Evolutionary conservation across 139 green algal species (phyloP), one percentile per base, ranked within the genome.

Genomic region (Tetradesmus obliquus): DNA sequence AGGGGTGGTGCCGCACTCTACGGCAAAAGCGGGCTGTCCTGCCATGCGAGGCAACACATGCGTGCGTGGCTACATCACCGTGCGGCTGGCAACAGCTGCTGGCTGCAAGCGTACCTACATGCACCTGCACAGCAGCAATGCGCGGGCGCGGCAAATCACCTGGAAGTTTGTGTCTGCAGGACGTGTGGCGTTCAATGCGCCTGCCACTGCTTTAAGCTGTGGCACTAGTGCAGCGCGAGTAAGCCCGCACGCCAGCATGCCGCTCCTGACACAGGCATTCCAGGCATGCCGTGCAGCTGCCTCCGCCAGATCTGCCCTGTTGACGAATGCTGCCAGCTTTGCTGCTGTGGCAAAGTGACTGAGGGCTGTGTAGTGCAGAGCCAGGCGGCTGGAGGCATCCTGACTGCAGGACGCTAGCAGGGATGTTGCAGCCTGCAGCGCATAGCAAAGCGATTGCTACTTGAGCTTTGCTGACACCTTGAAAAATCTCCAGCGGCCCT

Each of bases 151-250:
- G 66, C 66, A 76, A 6, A n/a, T 45, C 79, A 95, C 94, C 92
- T 96, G 94, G 82, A 96, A 96, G 1, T 82, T 83, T 8, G 83
- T 81, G 60, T 96, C 94, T 3, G 22, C 72, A 0, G 91, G 90
- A 9, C 91, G 88, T 88, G 92, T 66, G 2, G 22, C 32, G 74
- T 95, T 95, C 55, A 96, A 72, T 2, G 87, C 86, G 24, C 15
- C 66, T 53, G 60, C 83, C 7, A 94, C 85, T 3, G 51, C 24
- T 3, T 81, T 79, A 24, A 95, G 82, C 55, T 91, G 92, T 0
- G 79, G 82, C 17, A 94, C 22, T 15, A 91, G 76, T 20, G 90
- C 84, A 2, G 88, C 87, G 0, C 90, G 87, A 79, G 94, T 90
- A 90, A 95, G 89, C 55, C 88, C 93, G 76, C 91, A 91, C 54